phyloP scores from a whole-genome alignment of 371 early-diverging fungal genomes.

The Smittium culicis region DNA sequence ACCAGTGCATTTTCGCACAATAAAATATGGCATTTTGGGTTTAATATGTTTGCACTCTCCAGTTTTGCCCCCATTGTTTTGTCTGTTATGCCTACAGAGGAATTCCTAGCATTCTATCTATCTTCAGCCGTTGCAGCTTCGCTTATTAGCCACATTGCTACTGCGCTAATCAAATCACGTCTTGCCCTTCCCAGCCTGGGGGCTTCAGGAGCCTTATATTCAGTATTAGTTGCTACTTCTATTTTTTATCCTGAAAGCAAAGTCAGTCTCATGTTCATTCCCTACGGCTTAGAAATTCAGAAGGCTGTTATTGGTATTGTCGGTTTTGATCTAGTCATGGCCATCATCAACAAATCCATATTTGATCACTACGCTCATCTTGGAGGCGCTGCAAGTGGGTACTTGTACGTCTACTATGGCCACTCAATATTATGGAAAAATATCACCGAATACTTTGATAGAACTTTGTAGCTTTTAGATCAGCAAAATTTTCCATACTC shows the following conservation, averaged over 20 bases:
- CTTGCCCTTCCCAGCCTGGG: conserved; percentile 49
- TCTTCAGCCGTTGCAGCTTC: conserved; percentile 46
- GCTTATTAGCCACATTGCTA: conserved; percentile 43
- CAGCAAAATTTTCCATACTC: no score
- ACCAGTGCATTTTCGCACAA: conserved; percentile 52
- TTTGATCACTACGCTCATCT: conserved; percentile 10
- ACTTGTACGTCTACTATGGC: background rate
- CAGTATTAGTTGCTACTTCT: conserved; percentile 43
- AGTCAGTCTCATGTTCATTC: conserved; percentile 53
- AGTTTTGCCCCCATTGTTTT: conserved; percentile 38
- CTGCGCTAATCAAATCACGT: conserved; percentile 19
- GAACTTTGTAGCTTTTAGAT: no score
- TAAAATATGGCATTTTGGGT: conserved; percentile 42
- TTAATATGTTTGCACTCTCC: conserved; percentile 54
- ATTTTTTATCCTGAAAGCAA: conserved; percentile 43
- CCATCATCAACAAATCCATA: background rate
- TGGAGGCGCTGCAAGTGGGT: background rate
- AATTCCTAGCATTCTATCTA: conserved; percentile 64
- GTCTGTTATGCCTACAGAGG: conserved; percentile 39
- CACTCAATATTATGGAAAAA: background rate
- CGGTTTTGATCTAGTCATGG: conserved; percentile 7
- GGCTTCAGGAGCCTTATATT: conserved; percentile 65
- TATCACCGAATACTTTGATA: background rate
- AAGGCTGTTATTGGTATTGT: background rate
- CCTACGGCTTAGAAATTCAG: conserved; percentile 27